phyloP scores from a whole-genome alignment of 225 moss, liverwort and hornwort genomes.

The Polytrichum formosum region DNA sequence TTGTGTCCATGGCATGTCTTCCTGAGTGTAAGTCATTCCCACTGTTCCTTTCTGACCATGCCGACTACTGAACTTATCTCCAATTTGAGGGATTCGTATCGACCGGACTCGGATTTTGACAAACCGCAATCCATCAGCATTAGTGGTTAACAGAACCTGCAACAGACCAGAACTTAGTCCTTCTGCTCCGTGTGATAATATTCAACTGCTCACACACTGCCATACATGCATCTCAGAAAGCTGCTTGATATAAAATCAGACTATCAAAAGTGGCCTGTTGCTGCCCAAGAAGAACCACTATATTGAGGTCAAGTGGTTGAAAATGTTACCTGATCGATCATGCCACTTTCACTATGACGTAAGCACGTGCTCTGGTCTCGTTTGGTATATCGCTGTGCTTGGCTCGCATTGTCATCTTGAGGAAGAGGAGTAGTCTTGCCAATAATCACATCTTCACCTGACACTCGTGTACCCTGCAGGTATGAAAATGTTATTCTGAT shows the following conservation, averaged over 20 bases:
- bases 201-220: too few species aligned
- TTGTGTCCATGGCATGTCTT: conserved; percentile 99
- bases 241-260: too few species aligned
- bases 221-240: too few species aligned
- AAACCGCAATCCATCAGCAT: conserved; percentile 96
- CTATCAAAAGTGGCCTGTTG: too few species aligned
- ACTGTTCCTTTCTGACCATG: conserved; percentile 99
- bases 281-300: too few species aligned
- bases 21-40: conserved; percentile 99
- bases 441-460: conserved; percentile 98
- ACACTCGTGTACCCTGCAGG: conserved; percentile 87
- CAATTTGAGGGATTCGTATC: conserved; percentile 97
- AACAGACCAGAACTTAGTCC: neutral
- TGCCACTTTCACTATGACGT: conserved; percentile 98
- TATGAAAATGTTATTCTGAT: too few species aligned
- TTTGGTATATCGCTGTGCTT: conserved; percentile 94
- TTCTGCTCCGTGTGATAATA: neutral
- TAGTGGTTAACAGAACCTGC: conserved; percentile 88
- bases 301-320: too few species aligned
- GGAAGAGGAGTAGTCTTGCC: conserved; percentile 97
- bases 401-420: conserved; percentile 93
- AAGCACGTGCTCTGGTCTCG: conserved; percentile 98
- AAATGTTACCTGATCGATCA: conserved; percentile 79
- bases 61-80: conserved; percentile 97
- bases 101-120: conserved; percentile 98